Evolutionary conservation across 768 basidiomycete genomes (phyloP), one percentile per base, ranked within the genome.

Genomic region (Paxillus involutus): DNA sequence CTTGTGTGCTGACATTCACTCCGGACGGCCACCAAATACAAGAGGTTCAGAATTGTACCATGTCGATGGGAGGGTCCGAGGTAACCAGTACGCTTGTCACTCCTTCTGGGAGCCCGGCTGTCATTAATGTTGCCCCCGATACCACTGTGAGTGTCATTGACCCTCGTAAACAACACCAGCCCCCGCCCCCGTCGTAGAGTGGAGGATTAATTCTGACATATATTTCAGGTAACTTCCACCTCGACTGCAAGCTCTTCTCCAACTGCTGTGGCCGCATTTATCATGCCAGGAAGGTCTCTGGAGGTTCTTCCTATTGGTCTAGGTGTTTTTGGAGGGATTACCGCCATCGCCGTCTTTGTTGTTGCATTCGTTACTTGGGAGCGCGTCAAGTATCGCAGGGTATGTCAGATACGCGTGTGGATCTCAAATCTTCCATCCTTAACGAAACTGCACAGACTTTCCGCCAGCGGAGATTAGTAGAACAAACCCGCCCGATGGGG

Each of bases 281-380:
- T 72, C 30, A 72, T 91, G 36, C 91, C 91, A 11, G 91, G 91
- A 19, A 88, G 83, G 72, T 77, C 79, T 52, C 61, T 93, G 16
- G 80, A 82, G 40, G 91, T 93, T 4, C 76, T 92, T 33, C 91
- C 91, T 0, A 84, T 94, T 58, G 91, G 91, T 59, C 78, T 94
- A 41, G 89, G 87, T 48, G 80, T 94, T 10, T 93, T 89, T 64
- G 89, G 86, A 44, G 91, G 91, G 58, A 86, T 96, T 55, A 90
- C 90, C 30, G 87, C 87, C 8, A 86, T 94, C 61, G 88, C 88
- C 16, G 68, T 96, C 60, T 83, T 88, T 56, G 84, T 90, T 21
- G 89, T 95, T 53, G 86, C 82, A 47, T 74, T 92, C 68, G 91
- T 94, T 59, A 92, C 91, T 6, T 91, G 86, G 64, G 91, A 95